These are phyloP conservation scores for Trichosporon sp. DNA, from an alignment of 1,284 basidiomycete genomes.

Conservation along the genomic window DNA sequence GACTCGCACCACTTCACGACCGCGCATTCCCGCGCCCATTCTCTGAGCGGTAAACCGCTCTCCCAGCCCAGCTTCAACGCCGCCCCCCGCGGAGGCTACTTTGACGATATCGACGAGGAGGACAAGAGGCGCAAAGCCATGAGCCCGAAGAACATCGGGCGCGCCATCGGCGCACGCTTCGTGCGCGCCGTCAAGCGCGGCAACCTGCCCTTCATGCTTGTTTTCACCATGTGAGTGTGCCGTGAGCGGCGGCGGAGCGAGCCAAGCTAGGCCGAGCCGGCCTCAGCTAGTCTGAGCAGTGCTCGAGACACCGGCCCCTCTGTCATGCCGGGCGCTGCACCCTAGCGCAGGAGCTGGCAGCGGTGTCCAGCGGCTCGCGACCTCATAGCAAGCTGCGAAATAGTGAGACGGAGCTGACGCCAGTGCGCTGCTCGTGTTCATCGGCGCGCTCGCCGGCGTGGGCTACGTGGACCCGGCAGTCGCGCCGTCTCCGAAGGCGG, in stretches of 20 bases:
- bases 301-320: too few species aligned
- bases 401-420: background rate
- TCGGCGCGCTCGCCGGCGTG: constrained; percentile 45
- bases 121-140: background rate
- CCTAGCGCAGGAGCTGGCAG: too few species aligned
- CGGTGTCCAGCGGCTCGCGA: too few species aligned
- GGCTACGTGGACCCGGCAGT: constrained; percentile 41
- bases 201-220: constrained; percentile 37
- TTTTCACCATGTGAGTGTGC: constrained; percentile 35
- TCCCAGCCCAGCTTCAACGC: background rate
- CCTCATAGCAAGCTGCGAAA: too few species aligned
- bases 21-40: background rate
- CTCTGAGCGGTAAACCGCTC: background rate
- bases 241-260: background rate
- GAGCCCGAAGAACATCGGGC: constrained; percentile 22
- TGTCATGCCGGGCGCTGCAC: too few species aligned
- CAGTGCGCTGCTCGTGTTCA: constrained; percentile 47
- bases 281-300: too few species aligned
- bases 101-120: background rate
- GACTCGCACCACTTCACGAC: background rate
- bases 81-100: background rate
- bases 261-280: too few species aligned
- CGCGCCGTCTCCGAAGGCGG: constrained; percentile 4
- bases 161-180: constrained; percentile 27
- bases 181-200: constrained; percentile 30